phyloP scores from a whole-genome alignment of 2,329 filamentous ascomycete species.

The Sporothrix protearum region DNA sequence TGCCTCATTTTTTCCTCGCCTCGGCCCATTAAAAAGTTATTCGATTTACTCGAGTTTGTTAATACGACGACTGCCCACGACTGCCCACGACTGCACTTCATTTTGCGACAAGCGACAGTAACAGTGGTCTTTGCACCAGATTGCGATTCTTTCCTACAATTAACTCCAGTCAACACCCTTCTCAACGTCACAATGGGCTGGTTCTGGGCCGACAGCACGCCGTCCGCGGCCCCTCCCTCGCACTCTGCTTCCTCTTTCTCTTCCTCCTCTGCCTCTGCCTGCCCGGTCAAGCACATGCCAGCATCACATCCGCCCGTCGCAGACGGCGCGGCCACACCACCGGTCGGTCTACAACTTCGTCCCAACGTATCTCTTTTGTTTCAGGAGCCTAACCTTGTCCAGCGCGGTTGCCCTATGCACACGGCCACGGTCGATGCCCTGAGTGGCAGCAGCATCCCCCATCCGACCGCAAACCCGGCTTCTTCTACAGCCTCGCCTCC shows the following conservation, averaged over 20 bases:
- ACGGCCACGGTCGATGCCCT: conserved; percentile 51
- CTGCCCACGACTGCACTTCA: not conserved
- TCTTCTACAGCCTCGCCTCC: conserved; percentile 33
- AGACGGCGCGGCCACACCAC: conserved; percentile 36
- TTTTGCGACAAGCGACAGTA: not conserved
- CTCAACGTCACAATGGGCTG: conserved; percentile 50
- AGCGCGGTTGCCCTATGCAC: conserved; percentile 59
- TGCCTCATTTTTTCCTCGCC: conserved; percentile 19
- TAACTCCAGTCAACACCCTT: too few relatives aligned
- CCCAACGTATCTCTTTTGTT: not conserved
- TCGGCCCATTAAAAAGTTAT: not conserved
- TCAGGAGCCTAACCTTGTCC: not conserved
- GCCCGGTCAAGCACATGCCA: conserved; percentile 22
- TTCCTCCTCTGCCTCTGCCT: conserved; percentile 7
- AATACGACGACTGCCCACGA: not conserved
- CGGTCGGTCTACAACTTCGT: conserved; percentile 36
- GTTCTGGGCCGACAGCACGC: conserved; percentile 58
- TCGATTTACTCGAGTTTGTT: not conserved
- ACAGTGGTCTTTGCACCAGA: not conserved
- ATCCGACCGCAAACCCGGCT: conserved; percentile 27
- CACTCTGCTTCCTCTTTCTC: not conserved
- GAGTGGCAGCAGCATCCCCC: conserved; percentile 32
- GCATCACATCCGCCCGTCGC: conserved; percentile 27
- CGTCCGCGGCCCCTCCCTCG: conserved; percentile 29
- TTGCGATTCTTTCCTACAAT: not conserved